These are phyloP conservation scores for Chondrostereum purpureum DNA, from an alignment of 1,284 basidiomycete species.

Conservation along the genomic window DNA sequence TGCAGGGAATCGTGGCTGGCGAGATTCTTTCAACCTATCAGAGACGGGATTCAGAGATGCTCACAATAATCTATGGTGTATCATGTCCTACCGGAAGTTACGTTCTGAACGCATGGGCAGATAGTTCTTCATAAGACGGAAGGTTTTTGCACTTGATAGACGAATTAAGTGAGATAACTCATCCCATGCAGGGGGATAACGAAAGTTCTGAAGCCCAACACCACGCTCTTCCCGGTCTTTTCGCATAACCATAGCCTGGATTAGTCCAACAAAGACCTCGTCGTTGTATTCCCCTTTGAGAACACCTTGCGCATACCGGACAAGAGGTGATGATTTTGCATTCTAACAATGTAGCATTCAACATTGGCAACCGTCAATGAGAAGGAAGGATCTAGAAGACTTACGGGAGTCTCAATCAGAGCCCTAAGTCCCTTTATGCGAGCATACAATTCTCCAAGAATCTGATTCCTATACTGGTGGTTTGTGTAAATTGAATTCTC, in stretches of 20 bases:
- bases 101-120: conserved; percentile 18
- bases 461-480: no score
- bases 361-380: neutral
- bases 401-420: no score
- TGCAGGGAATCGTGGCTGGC: conserved; percentile 17
- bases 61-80: no score
- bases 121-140: conserved; percentile 18
- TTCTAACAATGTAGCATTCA: neutral
- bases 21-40: conserved; percentile 1
- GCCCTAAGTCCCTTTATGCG: no score
- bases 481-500: no score
- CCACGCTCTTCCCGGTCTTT: conserved; percentile 22
- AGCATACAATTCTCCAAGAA: no score
- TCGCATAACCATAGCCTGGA: conserved; percentile 22
- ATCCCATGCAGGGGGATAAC: conserved; percentile 22
- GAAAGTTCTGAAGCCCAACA: conserved; percentile 31
- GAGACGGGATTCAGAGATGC: no score
- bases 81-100: conserved; percentile 18
- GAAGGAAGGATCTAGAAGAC: no score
- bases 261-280: conserved; percentile 21
- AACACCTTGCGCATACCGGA: conserved; percentile 20
- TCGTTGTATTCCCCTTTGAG: conserved; percentile 21
- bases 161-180: conserved; percentile 23
- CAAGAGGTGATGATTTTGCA: conserved; percentile 4
- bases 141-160: conserved; percentile 22